These are phyloP conservation scores for Fusarium lyarnte DNA, from an alignment of 2,329 filamentous ascomycete species.

Conservation along the genomic window DNA sequence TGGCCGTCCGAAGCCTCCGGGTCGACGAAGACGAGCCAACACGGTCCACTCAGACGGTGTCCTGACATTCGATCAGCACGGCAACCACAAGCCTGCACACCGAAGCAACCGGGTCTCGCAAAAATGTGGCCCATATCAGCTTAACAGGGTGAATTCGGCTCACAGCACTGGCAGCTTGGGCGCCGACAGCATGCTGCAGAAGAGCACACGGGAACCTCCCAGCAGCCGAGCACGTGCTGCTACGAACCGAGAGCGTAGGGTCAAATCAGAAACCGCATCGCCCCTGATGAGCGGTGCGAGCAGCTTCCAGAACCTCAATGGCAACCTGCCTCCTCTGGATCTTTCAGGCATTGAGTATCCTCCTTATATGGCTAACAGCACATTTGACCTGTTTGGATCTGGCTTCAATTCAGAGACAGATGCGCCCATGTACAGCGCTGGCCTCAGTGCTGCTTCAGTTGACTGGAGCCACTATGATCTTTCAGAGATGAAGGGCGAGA, in stretches of 20 bases:
- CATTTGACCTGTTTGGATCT: conserved; percentile 63
- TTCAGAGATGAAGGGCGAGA: conserved; percentile 55
- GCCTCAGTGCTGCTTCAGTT: conserved; percentile 64
- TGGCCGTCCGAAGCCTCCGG: conserved; percentile 53
- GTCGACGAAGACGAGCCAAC: conserved; percentile 66
- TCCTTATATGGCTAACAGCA: conserved; percentile 56
- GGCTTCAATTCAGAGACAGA: conserved; percentile 62
- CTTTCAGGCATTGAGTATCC: conserved; percentile 65
- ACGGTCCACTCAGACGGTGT: conserved; percentile 69
- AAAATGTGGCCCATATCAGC: conserved; percentile 70
- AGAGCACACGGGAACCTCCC: conserved; percentile 49
- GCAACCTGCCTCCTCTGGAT: conserved; percentile 66
- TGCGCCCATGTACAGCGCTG: conserved; percentile 69
- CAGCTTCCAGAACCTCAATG: conserved; percentile 62
- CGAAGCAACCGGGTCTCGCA: conserved; percentile 70
- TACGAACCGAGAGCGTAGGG: conserved; percentile 58
- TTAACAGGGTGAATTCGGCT: conserved; percentile 67
- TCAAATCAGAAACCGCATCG: conserved; percentile 70
- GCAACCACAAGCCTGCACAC: conserved; percentile 70
- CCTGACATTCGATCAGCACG: conserved; percentile 70
- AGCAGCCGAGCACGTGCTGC: conserved; percentile 49
- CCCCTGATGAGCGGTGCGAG: conserved; percentile 62
- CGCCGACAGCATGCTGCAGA: conserved; percentile 53
- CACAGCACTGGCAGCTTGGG: conserved; percentile 62
- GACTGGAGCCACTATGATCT: conserved; percentile 60